Evolutionary conservation across 1,139 yeast genomes (phyloP), one percentile per base, ranked within the genome.

Genomic region (Meyerozyma smithsonii): DNA sequence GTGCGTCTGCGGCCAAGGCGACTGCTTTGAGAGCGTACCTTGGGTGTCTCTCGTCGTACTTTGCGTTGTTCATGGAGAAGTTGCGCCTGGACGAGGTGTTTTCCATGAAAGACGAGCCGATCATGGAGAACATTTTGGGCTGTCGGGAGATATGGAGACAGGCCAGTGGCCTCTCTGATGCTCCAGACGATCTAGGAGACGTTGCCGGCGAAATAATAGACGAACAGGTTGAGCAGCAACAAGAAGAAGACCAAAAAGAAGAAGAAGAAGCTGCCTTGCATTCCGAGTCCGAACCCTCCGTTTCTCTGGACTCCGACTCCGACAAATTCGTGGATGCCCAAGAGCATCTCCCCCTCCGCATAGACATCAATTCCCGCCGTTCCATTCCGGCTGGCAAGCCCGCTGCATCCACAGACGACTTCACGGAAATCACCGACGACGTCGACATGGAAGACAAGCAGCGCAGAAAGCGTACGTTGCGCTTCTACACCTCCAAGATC

Each of bases 401-500:
- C 10, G 34, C 34, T 17, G 20, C 47, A 17, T 44, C 51, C 4
- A 54, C 49, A 4, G 63, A 69, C 39, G 94, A 86, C 57, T 82
- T 69, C 53, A 69, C 77, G 11, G 95, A 86, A 58, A 67, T 78
- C 33, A 87, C 84, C 38, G 92, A 83, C 25, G 71, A 61, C 24
- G 81, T 88, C 37, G 97, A 92, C 59, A 74, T 77, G 46, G 95
- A 88, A 57, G 98, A 90, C 40, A 89, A 92, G 60, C 77, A 74
- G 42, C 79, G 81, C 34, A 82, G 95, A 55, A 87, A 85, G 69
- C 82, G 80, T 61, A 78, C 95, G 1, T 77, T 92, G 52, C 81
- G 97, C 51, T 94, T 92, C 80, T 92, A 92, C 72, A 92, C 98
- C 1, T 86, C 97, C 45, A 92, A 90, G 65, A 90, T 92, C 61